These are phyloP conservation scores for Meira miltonrushii DNA, from an alignment of 1,284 basidiomycete species.

Conservation along the genomic window DNA sequence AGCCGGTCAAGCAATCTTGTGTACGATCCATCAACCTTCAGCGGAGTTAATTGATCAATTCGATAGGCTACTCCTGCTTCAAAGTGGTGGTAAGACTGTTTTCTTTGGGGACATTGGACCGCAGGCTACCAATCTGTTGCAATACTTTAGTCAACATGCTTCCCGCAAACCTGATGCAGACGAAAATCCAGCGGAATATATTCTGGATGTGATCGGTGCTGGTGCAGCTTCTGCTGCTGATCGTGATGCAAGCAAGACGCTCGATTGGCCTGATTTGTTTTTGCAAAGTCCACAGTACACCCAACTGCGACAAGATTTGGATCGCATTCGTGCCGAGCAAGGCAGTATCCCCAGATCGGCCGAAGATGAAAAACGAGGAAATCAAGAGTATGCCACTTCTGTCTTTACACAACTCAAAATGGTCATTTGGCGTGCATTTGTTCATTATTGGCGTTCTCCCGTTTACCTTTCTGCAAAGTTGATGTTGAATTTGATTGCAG, in stretches of 20 bases:
- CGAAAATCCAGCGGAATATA: conserved; percentile 59
- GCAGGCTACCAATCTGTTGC: conserved; percentile 57
- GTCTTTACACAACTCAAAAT: conserved; percentile 33
- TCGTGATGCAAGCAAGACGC: conserved; percentile 5
- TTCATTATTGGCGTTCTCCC: conserved; percentile 49
- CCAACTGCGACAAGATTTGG: conserved; percentile 22
- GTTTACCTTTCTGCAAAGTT: conserved; percentile 37
- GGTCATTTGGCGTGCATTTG: conserved; percentile 34
- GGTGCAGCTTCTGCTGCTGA: conserved; percentile 40
- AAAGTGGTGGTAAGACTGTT: conserved; percentile 54
- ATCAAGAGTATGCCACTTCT: conserved; percentile 43
- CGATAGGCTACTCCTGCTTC: conserved; percentile 57
- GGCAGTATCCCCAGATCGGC: conserved; percentile 14
- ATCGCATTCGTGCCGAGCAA: conserved; percentile 1
- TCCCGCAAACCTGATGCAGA: conserved; percentile 54
- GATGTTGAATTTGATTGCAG: conserved; percentile 60
- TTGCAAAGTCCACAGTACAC: conserved; percentile 22
- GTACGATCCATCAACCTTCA: conserved; percentile 65
- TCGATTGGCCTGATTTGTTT: conserved; percentile 42
- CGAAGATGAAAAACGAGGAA: conserved; percentile 37
- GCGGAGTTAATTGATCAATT: conserved; percentile 64
- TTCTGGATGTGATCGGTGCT: conserved; percentile 52
- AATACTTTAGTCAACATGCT: conserved; percentile 59
- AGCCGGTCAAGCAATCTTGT: conserved; percentile 67
- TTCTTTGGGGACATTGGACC: conserved; percentile 60